Conservation (phyloP, 306 rosid genomes). For the Trifolium subterraneum region DNA sequence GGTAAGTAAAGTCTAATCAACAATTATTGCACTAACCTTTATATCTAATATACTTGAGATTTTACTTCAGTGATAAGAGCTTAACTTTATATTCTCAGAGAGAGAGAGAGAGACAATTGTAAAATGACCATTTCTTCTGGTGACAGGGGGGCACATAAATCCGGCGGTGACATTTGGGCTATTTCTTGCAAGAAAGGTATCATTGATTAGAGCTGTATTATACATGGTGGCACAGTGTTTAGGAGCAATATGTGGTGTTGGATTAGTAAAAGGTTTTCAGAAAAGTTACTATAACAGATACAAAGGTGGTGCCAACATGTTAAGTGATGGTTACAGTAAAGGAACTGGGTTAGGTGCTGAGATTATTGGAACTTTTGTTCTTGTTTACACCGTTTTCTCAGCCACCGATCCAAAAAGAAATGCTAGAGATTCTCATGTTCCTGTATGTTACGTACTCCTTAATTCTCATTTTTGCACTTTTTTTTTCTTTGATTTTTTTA, state of each 20-base stretch:
- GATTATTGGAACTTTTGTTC: constrained; percentile 52
- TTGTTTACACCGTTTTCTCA: constrained; percentile 61
- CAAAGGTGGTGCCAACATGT: constrained; percentile 49
- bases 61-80: no score
- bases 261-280: constrained; percentile 51
- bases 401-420: constrained; percentile 58
- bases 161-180: constrained; percentile 58
- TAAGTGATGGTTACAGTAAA: constrained; percentile 42
- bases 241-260: constrained; percentile 53
- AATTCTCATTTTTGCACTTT: background rate
- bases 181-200: constrained; percentile 51
- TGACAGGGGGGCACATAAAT: constrained; percentile 56
- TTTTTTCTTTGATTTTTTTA: no score
- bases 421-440: constrained; percentile 58
- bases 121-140: no score
- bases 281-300: constrained; percentile 45
- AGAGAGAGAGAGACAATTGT: no score
- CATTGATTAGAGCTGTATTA: constrained; percentile 46
- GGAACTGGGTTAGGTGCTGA: constrained; percentile 56
- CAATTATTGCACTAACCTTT: no score
- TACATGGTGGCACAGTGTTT: constrained; percentile 54
- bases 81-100: no score
- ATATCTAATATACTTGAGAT: no score
- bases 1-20: constrained; percentile 25
- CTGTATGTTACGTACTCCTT: constrained; percentile 38